phyloP scores from a whole-genome alignment of 768 basidiomycete species.

The Agrocybe praecox region DNA sequence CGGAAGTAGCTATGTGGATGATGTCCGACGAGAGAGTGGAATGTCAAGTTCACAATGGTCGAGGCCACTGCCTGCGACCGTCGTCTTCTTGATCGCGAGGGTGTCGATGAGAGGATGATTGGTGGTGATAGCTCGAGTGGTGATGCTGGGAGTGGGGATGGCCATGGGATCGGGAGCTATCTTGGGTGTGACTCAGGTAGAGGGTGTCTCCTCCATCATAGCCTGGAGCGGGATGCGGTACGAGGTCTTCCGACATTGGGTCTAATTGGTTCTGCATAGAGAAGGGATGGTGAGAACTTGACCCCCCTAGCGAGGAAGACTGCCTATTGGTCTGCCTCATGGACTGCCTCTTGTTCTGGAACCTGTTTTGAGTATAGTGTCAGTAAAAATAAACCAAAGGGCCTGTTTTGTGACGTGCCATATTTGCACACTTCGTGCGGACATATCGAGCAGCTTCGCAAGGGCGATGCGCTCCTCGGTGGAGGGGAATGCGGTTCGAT shows the following conservation, averaged over 20 bases:
- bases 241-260: conserved; percentile 40
- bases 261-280: conserved; percentile 40
- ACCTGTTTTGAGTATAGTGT: conserved; percentile 51
- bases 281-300: conserved; percentile 52
- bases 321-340: conserved; percentile 80
- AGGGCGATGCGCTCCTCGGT: conserved; percentile 83
- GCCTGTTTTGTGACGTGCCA: conserved; percentile 49
- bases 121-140: conserved; percentile 27
- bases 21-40: conserved; percentile 25
- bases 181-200: conserved; percentile 42
- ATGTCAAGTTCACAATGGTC: conserved; percentile 45
- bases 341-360: conserved; percentile 85
- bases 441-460: conserved; percentile 81
- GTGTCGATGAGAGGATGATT: conserved; percentile 47
- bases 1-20: conserved; percentile 40
- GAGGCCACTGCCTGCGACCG: conserved; percentile 49
- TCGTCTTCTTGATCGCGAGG: conserved; percentile 35
- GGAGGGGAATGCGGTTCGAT: conserved; percentile 83
- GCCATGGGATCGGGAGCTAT: conserved; percentile 35
- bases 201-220: conserved; percentile 30
- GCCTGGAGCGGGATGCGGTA: conserved; percentile 27
- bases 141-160: conserved; percentile 31
- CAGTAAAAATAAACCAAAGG: conserved; percentile 20
- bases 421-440: conserved; percentile 83
- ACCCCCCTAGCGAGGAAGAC: conserved; percentile 44